Base-by-base conservation (phyloP, 73 alveolate species). In the Paramecium sexaurelia region DNA sequence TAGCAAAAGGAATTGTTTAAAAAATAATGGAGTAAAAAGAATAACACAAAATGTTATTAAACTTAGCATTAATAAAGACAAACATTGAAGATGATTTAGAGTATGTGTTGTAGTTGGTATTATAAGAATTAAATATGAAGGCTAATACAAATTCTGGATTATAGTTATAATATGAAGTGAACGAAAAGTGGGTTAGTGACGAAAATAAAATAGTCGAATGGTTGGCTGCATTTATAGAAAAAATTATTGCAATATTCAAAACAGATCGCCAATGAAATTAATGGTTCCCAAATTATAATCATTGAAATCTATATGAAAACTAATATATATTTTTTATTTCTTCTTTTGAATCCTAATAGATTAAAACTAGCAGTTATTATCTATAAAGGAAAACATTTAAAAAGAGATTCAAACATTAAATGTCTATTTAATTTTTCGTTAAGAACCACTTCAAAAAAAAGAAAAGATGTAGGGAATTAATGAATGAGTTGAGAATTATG, bases 71-170 rank as follows among this genome's bases (percentile, higher is more conserved):
- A 11, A 78, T 78, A 2, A 78, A 78, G 15, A 78, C 71, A 0
- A 78, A 78, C 11, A 78, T 78, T 2, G 90, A 78, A 19, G 55
- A 78, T 11, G 90, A 78, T 11, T 43, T 78, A 22, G 90, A 78
- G 1, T 78, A 78, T 78, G 90, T 78, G 7, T 78, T 78, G 19
- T 9, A 41, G 41, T 78, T 78, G 43, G 86, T 71, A 71, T 24
- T 20, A 33, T 8, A 13, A 11, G 13, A 71, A 33, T 17, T 35
- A 11, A n/a, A 71, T 71, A 35, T 45, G 7, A 10, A 71, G 86
- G 86, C 86, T 15, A 71, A 71, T 36, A 37, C 86, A 5, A 26
- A 10, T 29, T 15, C 83, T 11, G 83, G 83, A 61, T 11, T 32
- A 13, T 29, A 61, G 13, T 29, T 26, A 29, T 32, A 61, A 61